A percentile compares a stretch with the other conserved stretches of the same genome.
phyloP scores from a whole-genome alignment of 768 basidiomycete species.

The Boletellus ananas region DNA sequence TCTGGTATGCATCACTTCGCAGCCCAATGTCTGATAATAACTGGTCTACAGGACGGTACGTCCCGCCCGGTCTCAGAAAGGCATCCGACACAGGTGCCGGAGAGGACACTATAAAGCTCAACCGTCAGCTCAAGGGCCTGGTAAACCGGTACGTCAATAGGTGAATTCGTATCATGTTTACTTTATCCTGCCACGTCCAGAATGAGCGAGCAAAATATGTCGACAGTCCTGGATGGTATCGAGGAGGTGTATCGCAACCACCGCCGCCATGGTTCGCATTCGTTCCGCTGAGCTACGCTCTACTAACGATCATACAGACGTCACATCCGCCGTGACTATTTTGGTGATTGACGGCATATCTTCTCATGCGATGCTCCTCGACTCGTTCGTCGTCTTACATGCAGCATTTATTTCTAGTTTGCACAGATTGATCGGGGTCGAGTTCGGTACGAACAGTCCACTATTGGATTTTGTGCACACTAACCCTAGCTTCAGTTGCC shows the following conservation, averaged over 20 bases:
- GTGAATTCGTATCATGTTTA: neutral
- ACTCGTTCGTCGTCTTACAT: slow-evolving; percentile 86
- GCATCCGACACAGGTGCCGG: slow-evolving; percentile 36
- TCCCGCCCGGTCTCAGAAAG: slow-evolving; percentile 78
- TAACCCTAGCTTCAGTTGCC: slow-evolving; percentile 50
- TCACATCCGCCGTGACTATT: slow-evolving; percentile 72
- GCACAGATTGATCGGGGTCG: slow-evolving; percentile 77
- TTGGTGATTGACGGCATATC: slow-evolving; percentile 79
- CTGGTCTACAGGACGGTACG: slow-evolving; percentile 47
- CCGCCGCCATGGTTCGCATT: slow-evolving; percentile 65
- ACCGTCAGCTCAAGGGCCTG: slow-evolving; percentile 77
- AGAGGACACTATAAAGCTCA: slow-evolving; percentile 53
- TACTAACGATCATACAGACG: slow-evolving; percentile 48
- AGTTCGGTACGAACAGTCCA: slow-evolving; percentile 66
- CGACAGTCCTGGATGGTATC: slow-evolving; percentile 64
- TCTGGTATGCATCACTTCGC: slow-evolving; percentile 11
- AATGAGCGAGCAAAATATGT: slow-evolving; percentile 88
- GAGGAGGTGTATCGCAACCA: slow-evolving; percentile 76
- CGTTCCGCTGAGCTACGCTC: neutral
- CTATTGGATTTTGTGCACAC: neutral
- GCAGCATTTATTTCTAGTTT: slow-evolving; percentile 81
- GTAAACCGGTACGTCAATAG: slow-evolving; percentile 65
- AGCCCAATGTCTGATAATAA: neutral
- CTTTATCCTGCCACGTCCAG: slow-evolving; percentile 36
- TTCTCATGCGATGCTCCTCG: slow-evolving; percentile 73